Base-by-base conservation (phyloP, 495 filamentous ascomycete genomes). In the Aspergillus nanangensis region DNA sequence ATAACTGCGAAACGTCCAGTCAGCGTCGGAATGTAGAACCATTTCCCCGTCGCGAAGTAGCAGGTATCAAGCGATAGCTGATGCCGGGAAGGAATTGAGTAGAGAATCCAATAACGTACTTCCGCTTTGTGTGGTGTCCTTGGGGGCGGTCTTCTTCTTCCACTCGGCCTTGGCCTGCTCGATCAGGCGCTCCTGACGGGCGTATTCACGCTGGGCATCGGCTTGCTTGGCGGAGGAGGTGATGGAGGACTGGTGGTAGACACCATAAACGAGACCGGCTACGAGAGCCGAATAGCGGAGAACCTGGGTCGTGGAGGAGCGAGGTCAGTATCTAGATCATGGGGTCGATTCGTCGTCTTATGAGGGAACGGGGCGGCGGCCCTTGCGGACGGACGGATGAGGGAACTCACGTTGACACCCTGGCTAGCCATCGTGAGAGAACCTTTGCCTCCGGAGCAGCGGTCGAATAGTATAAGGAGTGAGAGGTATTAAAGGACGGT, bases 231-330 rank as follows among this genome's bases (percentile, higher is more conserved):
- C 77, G 52, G 75, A 55, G 22, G 86, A 61, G 49, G 70, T 82
- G 61, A 97, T 77, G 33, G 77, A 75, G 41, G 80, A 76, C 72
- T 99, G 94, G 76, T 95, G 90, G 63, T 81, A 87, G 67, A 95
- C 72, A 65, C 93, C 93, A 74, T 97, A 97, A 65, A 94, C 78
- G 59, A 95, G 70, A 67, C 93, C 93, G 58, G 85, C 68, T 55
- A 80, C 83, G 51, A 97, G 85, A 60, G 90, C 90, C 52, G 87
- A 85, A 72, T 90, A 99, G 61, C 93, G 90, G 68, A 97, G 78
- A 66, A 99, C 90, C 94, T 98, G 57, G 43, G 35, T 46, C 53
- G 5, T 43, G 53, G 44, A 37, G 11, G 13, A 11, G 21, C 33
- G 13, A 5, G 29, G 45, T 55, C 35, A 52, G 46, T 41, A 52